phyloP scores from a whole-genome alignment of 2,329 filamentous ascomycete genomes.

The Colletotrichum shisoi region DNA sequence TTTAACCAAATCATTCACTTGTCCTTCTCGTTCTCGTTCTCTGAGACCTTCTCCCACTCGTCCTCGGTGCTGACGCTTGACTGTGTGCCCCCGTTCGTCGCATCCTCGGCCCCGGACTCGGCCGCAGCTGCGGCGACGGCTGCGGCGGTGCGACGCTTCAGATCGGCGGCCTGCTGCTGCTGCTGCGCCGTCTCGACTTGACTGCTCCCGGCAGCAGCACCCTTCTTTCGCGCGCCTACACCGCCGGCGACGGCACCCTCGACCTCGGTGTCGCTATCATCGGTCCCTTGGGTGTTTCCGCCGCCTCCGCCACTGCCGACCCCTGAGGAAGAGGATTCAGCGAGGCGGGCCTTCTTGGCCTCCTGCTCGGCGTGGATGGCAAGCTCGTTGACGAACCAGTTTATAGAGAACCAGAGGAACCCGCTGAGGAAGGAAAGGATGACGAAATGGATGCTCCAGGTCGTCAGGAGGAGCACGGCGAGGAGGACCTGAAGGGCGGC shows the following conservation, averaged over 20 bases:
- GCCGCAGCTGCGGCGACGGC: conserved; percentile 46
- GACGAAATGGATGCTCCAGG: conserved; percentile 87
- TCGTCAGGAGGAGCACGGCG: conserved; percentile 76
- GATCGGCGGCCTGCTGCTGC: conserved; percentile 49
- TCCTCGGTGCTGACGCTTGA: conserved; percentile 82
- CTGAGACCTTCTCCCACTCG: conserved; percentile 96
- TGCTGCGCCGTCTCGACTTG: conserved; percentile 56
- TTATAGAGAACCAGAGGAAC: conserved; percentile 90
- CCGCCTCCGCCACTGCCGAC: conserved; percentile 42
- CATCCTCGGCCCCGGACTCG: conserved; percentile 45
- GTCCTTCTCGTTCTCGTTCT: conserved; percentile 69
- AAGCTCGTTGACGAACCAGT: conserved; percentile 88
- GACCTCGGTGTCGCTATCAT: conserved; percentile 63
- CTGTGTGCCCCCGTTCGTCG: conserved; percentile 55
- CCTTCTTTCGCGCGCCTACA: conserved; percentile 24
- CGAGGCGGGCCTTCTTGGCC: conserved; percentile 51
- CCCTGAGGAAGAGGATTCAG: conserved; percentile 43
- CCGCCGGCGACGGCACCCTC: conserved; percentile 44
- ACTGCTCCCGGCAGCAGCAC: conserved; percentile 47
- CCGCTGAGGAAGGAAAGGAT: conserved; percentile 80
- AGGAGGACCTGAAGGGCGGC: conserved; percentile 83
- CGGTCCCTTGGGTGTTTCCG: conserved; percentile 46
- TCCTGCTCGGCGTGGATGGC: conserved; percentile 53
- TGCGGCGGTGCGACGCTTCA: conserved; percentile 57
- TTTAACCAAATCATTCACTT: conserved; percentile 49